Base-by-base conservation (phyloP, 495 filamentous ascomycete genomes). In the Hypoxylon fragiforme region DNA sequence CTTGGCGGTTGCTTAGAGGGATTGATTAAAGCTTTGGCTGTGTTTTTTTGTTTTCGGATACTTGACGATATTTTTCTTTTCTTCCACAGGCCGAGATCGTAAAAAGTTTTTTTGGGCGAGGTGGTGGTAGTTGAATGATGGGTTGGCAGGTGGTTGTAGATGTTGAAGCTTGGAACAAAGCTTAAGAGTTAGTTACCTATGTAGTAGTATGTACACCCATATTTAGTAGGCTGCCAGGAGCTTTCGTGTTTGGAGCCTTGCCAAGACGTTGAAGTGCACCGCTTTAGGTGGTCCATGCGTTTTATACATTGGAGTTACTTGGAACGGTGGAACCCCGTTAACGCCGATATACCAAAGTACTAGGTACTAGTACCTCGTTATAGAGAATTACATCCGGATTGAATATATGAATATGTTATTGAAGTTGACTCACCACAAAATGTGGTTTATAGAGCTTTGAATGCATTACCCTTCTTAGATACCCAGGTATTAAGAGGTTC, bases 191-290 rank as follows among this genome's bases (percentile, higher is more conserved):
- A 28, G 24, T 9, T 28, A 28, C 24, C 4, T 28, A 28, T 9
- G 24, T 28, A 28, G 5, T 9, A 28, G 9, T 4, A 15, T n/a
- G n/a, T n/a, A n/a, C n/a, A n/a, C n/a, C n/a, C n/a, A n/a, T n/a
- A n/a, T n/a, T n/a, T n/a, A 48, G 62, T 50, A 76, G 75, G 73
- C 74, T 77, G 57, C 75, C 63, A 57, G 62, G 66, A 73, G 75
- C 74, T 72, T 51, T 74, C 71, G 71, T 61, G 70, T 70, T 65
- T 69, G 26, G 56, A 63, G 62, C 57, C 64, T 67, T 62, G 61
- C 62, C 64, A 62, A 65, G 62, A 16, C 51, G 19, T 30, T n/a
- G 32, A 58, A 45, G 42, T 58, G 56, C 22, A 41, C 34, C 20
- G 32, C 44, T 7, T 18, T 18, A 32, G 40, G 51, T 34, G 54